Evolutionary conservation across 1,284 basidiomycete species (phyloP), one percentile per base, ranked within the genome.

Genomic region (Kwoniella shivajii): DNA sequence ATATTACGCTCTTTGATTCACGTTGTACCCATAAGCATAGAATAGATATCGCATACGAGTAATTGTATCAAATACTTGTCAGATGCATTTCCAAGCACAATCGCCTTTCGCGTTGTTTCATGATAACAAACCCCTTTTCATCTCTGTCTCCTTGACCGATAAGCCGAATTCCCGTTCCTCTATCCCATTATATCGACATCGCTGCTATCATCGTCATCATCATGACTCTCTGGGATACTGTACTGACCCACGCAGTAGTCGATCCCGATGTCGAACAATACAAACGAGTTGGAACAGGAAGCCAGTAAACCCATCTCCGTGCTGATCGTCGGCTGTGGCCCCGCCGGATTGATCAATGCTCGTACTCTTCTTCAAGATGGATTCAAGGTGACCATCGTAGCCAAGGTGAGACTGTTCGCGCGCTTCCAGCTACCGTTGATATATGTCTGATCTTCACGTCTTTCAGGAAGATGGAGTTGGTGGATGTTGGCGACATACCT

Each of bases 301-400:
- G 16, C 14, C 13, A 13, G 29, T n/a, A n/a, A n/a, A 36, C 34
- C 34, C 1, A 36, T 30, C 33, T 26, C 48, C 9, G 65, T 65
- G 14, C 53, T 65, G 37, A 57, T 65, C 26, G 33, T 65, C 26
- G 63, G 63, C 1, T 37, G 37, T 29, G 55, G 55, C 13, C 55
- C 55, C 24, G 55, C 49, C 0, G 55, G 55, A 20, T 29, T 57
- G 29, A 24, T 56, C 29, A 56, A 56, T 27, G 54, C 54, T 27
- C 37, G 54, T 0, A 56, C 54, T 11, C 38, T 50, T 3, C 13
- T 56, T 4, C 36, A 49, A 27, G 54, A 56, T 56, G 57, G 46
- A 3, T 56, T 56, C 39, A 22, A 26, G 1, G 54, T 56, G 10
- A 56, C 54, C 14, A 43, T 56, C 0, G 47, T 56, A 29, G 38